Conservation (phyloP, 2,329 filamentous ascomycete species). For the Penicillium polonicum region DNA sequence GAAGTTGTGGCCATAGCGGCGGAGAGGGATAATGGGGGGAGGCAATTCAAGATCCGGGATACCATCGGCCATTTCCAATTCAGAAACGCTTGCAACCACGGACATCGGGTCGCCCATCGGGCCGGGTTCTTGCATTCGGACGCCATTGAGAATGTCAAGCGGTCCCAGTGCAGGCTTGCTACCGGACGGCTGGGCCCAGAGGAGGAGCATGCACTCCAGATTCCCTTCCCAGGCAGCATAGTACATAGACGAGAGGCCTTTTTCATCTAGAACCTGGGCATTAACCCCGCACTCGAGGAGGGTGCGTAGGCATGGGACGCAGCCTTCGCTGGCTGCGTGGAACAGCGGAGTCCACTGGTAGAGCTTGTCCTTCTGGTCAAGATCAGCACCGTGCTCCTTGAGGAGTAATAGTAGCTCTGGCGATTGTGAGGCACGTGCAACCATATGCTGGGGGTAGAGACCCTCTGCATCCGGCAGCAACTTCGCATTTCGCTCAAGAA, state of each 20-base stretch:
- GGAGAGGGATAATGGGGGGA: conserved; percentile 90
- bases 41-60: conserved; percentile 91
- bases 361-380: conserved; percentile 90
- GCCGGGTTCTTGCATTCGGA: conserved; percentile 30
- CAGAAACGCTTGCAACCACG: conserved; percentile 44
- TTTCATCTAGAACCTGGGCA: conserved; percentile 81
- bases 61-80: conserved; percentile 71
- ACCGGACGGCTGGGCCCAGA: conserved; percentile 50
- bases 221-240: conserved; percentile 99
- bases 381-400: conserved; percentile 79
- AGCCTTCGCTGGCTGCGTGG: conserved; percentile 93
- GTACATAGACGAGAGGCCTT: conserved; percentile 90
- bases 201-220: conserved; percentile 85
- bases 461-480: conserved; percentile 95
- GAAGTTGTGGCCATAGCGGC: conserved; percentile 97
- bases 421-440: conserved; percentile 81
- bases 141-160: conserved; percentile 37
- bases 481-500: conserved; percentile 74
- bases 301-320: conserved; percentile 80
- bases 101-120: conserved; percentile 27
- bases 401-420: conserved; percentile 77
- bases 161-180: conserved; percentile 29
- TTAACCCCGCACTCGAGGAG: conserved; percentile 78
- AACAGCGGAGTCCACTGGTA: conserved; percentile 98
- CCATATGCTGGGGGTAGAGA: conserved; percentile 93